Evolutionary conservation across 768 basidiomycete genomes (phyloP).

Genomic region (Suillus occidentalis): DNA sequence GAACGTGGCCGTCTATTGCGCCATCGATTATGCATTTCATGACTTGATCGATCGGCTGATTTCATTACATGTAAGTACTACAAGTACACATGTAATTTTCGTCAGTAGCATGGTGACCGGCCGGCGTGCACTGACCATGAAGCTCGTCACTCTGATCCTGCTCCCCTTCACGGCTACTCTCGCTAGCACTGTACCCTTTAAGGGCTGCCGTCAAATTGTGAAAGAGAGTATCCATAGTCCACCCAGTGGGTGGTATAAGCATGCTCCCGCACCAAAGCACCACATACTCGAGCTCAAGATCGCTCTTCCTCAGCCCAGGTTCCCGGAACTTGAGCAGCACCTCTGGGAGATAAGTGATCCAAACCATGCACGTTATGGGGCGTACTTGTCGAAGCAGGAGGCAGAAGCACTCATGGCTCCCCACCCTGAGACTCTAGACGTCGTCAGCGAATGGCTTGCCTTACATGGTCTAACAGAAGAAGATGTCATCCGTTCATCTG

Average conservation of each 20-base stretch:
- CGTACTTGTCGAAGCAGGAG: neutral
- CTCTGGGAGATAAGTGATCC: neutral
- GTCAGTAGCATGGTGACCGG: neutral
- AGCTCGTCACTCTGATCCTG: neutral
- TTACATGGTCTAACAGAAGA: neutral
- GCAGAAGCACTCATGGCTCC: neutral
- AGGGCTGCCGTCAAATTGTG: neutral
- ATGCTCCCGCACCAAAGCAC: neutral
- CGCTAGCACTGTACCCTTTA: constrained; percentile 11
- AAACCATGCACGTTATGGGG: neutral
- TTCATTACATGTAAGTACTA: neutral
- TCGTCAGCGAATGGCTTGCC: neutral
- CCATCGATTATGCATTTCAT: too few relatives aligned
- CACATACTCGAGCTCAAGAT: constrained; percentile 9
- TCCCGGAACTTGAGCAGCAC: neutral
- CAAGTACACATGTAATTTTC: neutral
- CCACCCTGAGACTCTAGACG: neutral
- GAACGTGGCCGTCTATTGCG: neutral
- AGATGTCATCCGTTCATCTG: neutral
- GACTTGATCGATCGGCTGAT: too few relatives aligned
- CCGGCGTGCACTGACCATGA: neutral
- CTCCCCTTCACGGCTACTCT: constrained; percentile 12
- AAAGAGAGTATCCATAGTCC: neutral
- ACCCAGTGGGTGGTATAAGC: neutral
- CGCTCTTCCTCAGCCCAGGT: constrained; percentile 28